A percentile compares a stretch with the other conserved stretches of the same genome.
Evolutionary conservation across 345 rosid species (phyloP).

Genomic region (Gossypium thurberi): DNA sequence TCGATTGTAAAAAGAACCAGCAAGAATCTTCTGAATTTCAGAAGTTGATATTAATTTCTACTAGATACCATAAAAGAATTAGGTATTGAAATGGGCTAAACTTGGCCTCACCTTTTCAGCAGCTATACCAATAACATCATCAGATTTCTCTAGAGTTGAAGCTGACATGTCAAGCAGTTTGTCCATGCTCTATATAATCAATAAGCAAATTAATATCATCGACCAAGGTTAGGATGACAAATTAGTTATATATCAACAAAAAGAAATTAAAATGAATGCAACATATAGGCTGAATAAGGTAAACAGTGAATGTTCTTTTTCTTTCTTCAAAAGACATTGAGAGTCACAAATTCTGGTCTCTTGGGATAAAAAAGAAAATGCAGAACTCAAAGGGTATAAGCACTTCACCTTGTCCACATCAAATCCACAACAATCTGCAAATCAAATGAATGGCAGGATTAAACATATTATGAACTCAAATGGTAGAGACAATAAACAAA

Average conservation of each 20-base stretch:
- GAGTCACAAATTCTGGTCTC: background rate
- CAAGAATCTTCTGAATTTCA: background rate
- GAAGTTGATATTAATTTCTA: background rate
- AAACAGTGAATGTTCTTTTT: background rate
- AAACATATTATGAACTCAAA: conserved; percentile 14
- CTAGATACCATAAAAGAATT: background rate
- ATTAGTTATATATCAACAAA: background rate
- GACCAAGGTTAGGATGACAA: background rate
- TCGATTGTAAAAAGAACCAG: background rate
- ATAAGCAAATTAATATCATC: background rate
- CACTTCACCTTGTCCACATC: conserved; percentile 41
- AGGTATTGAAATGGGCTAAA: background rate
- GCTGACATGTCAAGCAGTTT: conserved; percentile 41
- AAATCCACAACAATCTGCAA: conserved; percentile 46
- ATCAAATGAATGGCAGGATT: conserved; percentile 11
- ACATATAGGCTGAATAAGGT: background rate
- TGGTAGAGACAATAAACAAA: background rate
- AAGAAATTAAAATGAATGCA: background rate
- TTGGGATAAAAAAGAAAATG: background rate
- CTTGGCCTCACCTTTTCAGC: conserved; percentile 27
- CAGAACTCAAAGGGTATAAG: conserved; percentile 19
- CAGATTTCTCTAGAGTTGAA: conserved; percentile 26
- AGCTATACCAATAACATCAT: conserved; percentile 29
- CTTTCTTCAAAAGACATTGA: background rate
- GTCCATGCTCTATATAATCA: conserved; percentile 39